Percentiles rank a stretch among this genome's conserved stretches.
Conservation (phyloP, 129 eudicot species). For the sunflower (Helianthus annuus) region HanXRQr2.0-SUNRISE NC_035442.2:162114813-162115312, state of each 20-base stretch:
- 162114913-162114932: conserved; percentile 18
- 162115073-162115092: not conserved
- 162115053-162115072: not conserved
- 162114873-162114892: conserved; percentile 37
- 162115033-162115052: conserved; percentile 14
- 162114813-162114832: conserved; percentile 30
- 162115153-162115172: not conserved
- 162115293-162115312: no score
- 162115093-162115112: no score
- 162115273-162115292: no score
- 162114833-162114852: conserved; percentile 43
- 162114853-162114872: conserved; percentile 29
- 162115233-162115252: no score
- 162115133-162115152: not conserved
- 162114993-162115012: conserved; percentile 43
- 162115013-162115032: conserved; percentile 9
- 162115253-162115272: no score
- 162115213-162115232: no score
- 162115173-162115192: no score
- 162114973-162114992: conserved; percentile 50
- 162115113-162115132: not conserved
- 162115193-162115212: no score
- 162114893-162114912: conserved; percentile 38
- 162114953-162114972: conserved; percentile 29
- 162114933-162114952: conserved; percentile 24